Evolutionary conservation across 306 rosid genomes (phyloP).

Genomic region (Begonia masoniana): DNA sequence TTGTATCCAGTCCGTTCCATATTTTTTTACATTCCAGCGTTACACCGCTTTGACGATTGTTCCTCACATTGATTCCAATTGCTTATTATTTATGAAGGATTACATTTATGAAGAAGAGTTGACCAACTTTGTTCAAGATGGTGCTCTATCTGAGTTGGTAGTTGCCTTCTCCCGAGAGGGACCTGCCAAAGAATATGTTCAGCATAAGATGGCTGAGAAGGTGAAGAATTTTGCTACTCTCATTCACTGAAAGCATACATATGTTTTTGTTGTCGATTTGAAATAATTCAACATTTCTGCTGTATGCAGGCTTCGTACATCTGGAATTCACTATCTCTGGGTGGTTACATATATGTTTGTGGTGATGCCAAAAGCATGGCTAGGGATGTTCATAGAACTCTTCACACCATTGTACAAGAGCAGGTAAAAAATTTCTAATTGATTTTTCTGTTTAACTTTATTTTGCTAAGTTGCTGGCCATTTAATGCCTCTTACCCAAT

Average conservation of each 20-base stretch:
- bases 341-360: slow-evolving; percentile 81
- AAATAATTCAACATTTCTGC: slow-evolving; percentile 3
- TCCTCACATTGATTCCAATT: neutral
- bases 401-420: slow-evolving; percentile 72
- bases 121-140: slow-evolving; percentile 45
- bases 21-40: no score
- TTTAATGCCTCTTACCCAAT: no score
- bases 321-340: slow-evolving; percentile 77
- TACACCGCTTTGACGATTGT: no score
- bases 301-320: slow-evolving; percentile 67
- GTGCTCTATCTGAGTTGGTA: slow-evolving; percentile 78
- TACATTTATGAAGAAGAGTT: slow-evolving; percentile 80
- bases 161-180: slow-evolving; percentile 97
- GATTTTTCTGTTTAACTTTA: neutral
- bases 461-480: neutral
- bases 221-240: slow-evolving; percentile 15
- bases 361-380: slow-evolving; percentile 99
- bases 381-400: slow-evolving; percentile 85
- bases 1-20: slow-evolving; percentile 11
- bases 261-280: neutral
- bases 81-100: slow-evolving; percentile 46
- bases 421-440: slow-evolving; percentile 35
- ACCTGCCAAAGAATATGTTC: slow-evolving; percentile 80
- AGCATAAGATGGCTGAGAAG: slow-evolving; percentile 89
- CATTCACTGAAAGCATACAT: no score